Percentiles rank a stretch among this genome's conserved stretches.
Evolutionary conservation across 805 yeast genomes (phyloP).

Genomic region (Ogataea polymorpha): DNA sequence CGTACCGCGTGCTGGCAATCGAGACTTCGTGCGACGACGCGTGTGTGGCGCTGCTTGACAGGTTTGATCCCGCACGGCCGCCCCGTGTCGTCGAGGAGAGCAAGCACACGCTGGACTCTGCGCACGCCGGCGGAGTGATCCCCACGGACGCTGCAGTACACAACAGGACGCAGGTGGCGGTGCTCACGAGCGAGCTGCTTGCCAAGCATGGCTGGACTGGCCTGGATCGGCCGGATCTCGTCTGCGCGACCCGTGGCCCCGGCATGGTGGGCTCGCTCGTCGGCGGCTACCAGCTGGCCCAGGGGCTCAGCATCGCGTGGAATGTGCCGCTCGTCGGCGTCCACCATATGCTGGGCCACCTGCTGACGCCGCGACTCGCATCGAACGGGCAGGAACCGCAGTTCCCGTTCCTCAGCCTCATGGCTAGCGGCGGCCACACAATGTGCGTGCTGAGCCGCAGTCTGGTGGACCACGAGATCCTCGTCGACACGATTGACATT

Average conservation of each 20-base stretch:
- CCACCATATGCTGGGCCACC: conserved; percentile 95
- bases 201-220: conserved; percentile 33
- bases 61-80: conserved; percentile 35
- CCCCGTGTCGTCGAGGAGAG: conserved; percentile 56
- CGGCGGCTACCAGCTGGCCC: conserved; percentile 79
- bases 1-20: conserved; percentile 72
- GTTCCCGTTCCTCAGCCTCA: conserved; percentile 70
- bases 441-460: conserved; percentile 69
- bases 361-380: conserved; percentile 59
- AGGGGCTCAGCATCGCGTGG: conserved; percentile 82
- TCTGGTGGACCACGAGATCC: conserved; percentile 63
- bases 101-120: conserved; percentile 66
- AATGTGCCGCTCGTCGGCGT: conserved; percentile 79
- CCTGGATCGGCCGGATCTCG: conserved; percentile 52
- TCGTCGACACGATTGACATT: conserved; percentile 76
- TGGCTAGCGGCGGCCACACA: conserved; percentile 95
- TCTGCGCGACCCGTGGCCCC: conserved; percentile 93
- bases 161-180: conserved; percentile 61
- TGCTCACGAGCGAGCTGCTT: conserved; percentile 46
- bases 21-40: conserved; percentile 97
- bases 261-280: conserved; percentile 91
- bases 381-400: conserved; percentile 42
- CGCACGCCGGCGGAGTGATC: conserved; percentile 73
- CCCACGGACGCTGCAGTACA: conserved; percentile 83
- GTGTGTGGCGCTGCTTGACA: conserved; percentile 74